phyloP scores from a whole-genome alignment of 164 flowering plant genomes.

The Cinnamomum micranthum region DNA sequence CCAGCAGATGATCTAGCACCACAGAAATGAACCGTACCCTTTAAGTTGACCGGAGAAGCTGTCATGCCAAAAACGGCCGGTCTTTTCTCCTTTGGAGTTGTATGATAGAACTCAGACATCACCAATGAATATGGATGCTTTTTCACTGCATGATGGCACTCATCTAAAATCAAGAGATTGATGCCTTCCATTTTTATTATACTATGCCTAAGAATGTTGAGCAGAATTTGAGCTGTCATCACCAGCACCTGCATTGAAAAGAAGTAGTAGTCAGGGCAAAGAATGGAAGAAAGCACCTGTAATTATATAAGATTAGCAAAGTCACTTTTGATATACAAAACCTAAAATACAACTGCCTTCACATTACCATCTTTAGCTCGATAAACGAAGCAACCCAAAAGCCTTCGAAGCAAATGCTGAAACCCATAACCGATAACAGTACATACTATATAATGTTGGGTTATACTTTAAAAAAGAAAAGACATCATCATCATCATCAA shows the following conservation, averaged over 20 bases:
- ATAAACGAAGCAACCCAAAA: background rate
- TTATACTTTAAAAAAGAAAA: background rate
- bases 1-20: background rate
- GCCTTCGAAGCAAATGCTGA: background rate
- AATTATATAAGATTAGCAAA: background rate
- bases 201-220: constrained; percentile 96
- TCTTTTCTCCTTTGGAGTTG: constrained; percentile 84
- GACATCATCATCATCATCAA: background rate
- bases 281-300: background rate
- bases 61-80: constrained; percentile 99
- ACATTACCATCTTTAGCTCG: background rate
- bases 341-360: background rate
- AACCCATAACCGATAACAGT: background rate
- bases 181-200: constrained; percentile 93
- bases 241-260: constrained; percentile 73
- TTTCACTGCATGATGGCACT: constrained; percentile 99
- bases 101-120: constrained; percentile 99
- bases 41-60: constrained; percentile 96
- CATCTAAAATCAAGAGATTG: constrained; percentile 89
- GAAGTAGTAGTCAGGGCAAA: background rate
- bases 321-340: background rate
- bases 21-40: constrained; percentile 44
- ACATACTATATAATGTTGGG: background rate
- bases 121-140: constrained; percentile 97
- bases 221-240: constrained; percentile 97